These are phyloP conservation scores for Thuidium tamariscinum DNA, from an alignment of 225 moss, liverwort and hornwort species.

Conservation along the genomic window DNA sequence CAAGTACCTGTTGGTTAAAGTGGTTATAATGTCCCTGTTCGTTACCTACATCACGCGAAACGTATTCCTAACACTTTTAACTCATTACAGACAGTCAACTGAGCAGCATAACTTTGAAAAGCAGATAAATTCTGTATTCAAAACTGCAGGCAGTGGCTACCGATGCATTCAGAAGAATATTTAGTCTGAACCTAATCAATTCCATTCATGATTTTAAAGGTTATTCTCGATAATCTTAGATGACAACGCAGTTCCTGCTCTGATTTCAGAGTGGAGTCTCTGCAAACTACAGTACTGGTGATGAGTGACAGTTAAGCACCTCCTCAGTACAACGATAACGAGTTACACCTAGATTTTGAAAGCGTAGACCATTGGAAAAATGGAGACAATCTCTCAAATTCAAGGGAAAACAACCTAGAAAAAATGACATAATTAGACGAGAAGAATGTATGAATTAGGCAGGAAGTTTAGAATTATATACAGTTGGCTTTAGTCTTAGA, in stretches of 20 bases:
- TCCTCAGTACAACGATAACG: neutral
- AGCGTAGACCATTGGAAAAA: neutral
- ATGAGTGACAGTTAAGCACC: neutral
- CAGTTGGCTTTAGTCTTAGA: slow-evolving; percentile 11
- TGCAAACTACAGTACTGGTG: neutral
- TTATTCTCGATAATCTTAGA: neutral
- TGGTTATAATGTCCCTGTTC: neutral
- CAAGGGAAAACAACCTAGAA: neutral
- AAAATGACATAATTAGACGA: neutral
- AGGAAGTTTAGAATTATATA: slow-evolving; percentile 40
- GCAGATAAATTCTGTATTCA: neutral
- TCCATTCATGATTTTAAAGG: neutral
- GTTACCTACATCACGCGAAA: neutral
- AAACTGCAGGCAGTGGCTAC: neutral
- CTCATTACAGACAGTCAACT: neutral
- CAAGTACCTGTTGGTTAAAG: neutral
- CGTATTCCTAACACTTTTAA: neutral
- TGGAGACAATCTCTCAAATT: neutral
- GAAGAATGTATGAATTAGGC: neutral
- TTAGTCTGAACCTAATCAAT: neutral
- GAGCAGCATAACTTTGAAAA: neutral
- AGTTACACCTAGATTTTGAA: neutral
- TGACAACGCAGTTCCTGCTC: neutral
- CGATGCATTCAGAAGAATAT: neutral
- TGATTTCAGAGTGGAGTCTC: neutral